phyloP scores from a whole-genome alignment of 2,329 filamentous ascomycete species.

The Xylogone sp. region DNA sequence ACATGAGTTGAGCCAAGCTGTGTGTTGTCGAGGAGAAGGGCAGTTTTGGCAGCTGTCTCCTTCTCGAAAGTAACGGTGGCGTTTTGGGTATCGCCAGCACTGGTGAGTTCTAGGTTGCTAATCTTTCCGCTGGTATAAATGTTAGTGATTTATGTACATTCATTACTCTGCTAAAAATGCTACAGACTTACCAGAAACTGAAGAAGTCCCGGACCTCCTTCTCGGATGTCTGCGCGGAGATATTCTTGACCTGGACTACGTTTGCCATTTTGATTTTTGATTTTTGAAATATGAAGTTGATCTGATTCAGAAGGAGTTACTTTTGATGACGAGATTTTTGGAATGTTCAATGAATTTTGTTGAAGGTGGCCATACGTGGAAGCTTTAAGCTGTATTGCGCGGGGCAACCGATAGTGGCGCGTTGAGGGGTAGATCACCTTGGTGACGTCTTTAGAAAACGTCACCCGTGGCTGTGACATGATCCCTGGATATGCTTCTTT shows the following conservation, averaged over 20 bases:
- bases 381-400: neutral
- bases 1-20: slow-evolving; percentile 88
- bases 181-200: slow-evolving; percentile 75
- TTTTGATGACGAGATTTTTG: neutral
- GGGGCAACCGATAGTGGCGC: neutral
- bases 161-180: neutral
- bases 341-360: neutral
- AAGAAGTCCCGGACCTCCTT: slow-evolving; percentile 96
- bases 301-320: neutral
- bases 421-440: neutral
- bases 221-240: slow-evolving; percentile 76
- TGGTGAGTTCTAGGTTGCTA: slow-evolving; percentile 71
- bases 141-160: slow-evolving; percentile 14
- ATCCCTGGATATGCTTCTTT: neutral
- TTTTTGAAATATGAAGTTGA: neutral
- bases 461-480: neutral
- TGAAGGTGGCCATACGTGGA: neutral
- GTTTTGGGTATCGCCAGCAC: slow-evolving; percentile 65
- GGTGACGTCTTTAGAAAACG: neutral
- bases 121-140: slow-evolving; percentile 74
- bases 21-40: slow-evolving; percentile 94
- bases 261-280: slow-evolving; percentile 45
- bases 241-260: slow-evolving; percentile 87
- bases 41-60: slow-evolving; percentile 93
- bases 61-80: slow-evolving; percentile 97